These are phyloP conservation scores for Cystobasidium onofrii DNA, from an alignment of 768 basidiomycete species.

Conservation along the genomic window DNA sequence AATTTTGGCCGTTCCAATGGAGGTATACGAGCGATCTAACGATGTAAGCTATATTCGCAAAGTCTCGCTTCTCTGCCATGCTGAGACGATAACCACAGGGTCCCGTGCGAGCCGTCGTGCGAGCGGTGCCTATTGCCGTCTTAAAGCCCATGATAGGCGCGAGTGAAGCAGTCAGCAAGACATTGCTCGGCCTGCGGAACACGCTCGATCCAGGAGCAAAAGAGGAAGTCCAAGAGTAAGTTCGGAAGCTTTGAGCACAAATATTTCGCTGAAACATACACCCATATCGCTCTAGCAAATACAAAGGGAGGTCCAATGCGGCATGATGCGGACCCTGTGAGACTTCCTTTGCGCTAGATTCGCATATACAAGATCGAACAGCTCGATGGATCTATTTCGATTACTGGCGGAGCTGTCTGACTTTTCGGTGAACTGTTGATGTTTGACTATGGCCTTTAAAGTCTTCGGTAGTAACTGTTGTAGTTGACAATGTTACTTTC, in stretches of 20 bases:
- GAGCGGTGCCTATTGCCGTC: constrained; percentile 94
- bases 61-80: not conserved
- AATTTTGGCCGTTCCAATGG: constrained; percentile 97
- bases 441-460: not conserved
- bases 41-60: constrained; percentile 59
- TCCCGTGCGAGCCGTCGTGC: constrained; percentile 82
- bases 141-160: constrained; percentile 97
- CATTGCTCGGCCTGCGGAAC: constrained; percentile 84
- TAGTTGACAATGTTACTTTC: not conserved
- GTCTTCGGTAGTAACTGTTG: not conserved
- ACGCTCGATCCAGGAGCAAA: constrained; percentile 62
- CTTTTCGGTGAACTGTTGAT: too few species aligned
- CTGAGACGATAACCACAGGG: constrained; percentile 53
- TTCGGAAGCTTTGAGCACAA: not conserved
- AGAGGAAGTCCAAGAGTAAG: constrained; percentile 23
- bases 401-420: too few species aligned
- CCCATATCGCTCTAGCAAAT: not conserved
- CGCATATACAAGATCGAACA: too few species aligned
- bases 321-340: not conserved
- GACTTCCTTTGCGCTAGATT: too few species aligned
- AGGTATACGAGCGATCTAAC: constrained; percentile 89
- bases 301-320: not conserved
- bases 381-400: too few species aligned
- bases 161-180: constrained; percentile 91
- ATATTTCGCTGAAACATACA: not conserved